Evolutionary conservation across 495 filamentous ascomycete genomes (phyloP).

Genomic region (Neurospora sublineolata): DNA sequence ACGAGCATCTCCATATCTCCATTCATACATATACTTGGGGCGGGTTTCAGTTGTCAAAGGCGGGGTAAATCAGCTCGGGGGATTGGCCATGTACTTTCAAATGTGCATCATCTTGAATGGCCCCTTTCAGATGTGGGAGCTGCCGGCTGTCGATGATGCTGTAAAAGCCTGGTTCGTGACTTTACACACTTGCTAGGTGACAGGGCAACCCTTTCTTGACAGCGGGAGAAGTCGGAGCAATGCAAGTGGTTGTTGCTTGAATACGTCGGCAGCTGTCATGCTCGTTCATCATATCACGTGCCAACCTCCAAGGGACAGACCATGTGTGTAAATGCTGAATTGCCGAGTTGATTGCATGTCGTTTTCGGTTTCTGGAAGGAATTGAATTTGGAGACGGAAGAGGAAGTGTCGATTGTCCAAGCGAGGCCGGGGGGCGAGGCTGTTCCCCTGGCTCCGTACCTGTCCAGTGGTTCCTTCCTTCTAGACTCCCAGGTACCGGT

Average conservation of each 20-base stretch:
- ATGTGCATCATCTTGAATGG: not conserved
- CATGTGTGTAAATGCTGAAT: not conserved
- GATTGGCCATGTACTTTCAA: not conserved
- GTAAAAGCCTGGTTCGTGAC: not conserved
- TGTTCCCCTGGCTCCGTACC: not conserved
- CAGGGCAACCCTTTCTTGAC: not conserved
- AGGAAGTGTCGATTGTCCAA: not conserved
- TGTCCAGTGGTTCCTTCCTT: not conserved
- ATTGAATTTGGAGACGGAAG: not conserved
- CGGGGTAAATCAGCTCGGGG: not conserved
- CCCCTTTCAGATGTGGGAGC: not conserved
- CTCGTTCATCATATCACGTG: not conserved
- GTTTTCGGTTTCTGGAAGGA: not conserved
- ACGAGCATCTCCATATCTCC: not conserved
- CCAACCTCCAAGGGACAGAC: not conserved
- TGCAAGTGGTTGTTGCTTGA: not conserved
- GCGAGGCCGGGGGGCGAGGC: not conserved
- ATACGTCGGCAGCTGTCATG: not conserved
- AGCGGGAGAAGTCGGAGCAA: not conserved
- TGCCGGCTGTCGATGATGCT: not conserved
- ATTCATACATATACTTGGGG: not conserved
- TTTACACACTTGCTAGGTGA: no score
- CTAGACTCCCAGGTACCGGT: not conserved
- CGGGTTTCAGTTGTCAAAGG: not conserved
- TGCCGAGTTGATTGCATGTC: not conserved